These are phyloP conservation scores for Lepidium sativum DNA, from an alignment of 345 rosid species.

Conservation along the genomic window DNA sequence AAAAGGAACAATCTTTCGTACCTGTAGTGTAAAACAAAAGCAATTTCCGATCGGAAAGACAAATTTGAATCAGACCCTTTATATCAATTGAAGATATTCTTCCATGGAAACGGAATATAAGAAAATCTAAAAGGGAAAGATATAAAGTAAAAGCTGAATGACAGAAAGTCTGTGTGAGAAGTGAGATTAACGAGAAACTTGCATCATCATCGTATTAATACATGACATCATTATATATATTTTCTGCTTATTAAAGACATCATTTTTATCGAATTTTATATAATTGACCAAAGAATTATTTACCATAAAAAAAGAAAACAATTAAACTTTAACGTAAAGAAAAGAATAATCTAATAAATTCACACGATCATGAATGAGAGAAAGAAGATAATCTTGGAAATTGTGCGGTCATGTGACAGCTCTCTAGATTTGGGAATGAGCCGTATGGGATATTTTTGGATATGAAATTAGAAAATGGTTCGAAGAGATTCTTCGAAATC, in stretches of 20 bases:
- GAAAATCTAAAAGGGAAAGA: not conserved
- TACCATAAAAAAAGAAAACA: not conserved
- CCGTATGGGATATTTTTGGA: not conserved
- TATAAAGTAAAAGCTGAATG: not conserved
- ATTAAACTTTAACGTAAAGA: not conserved
- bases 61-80: not conserved
- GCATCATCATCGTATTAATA: not conserved
- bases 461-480: not conserved
- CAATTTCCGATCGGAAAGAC: not conserved
- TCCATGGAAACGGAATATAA: not conserved
- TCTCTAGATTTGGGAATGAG: constrained; percentile 5
- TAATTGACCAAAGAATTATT: not conserved
- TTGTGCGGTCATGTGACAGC: constrained; percentile 23
- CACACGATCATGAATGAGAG: not conserved
- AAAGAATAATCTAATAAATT: too few species aligned
- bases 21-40: not conserved
- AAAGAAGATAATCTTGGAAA: not conserved
- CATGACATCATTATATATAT: too few species aligned
- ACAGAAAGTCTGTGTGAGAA: not conserved
- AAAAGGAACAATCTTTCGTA: constrained; percentile 11
- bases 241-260: not conserved
- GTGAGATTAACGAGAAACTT: constrained; percentile 11
- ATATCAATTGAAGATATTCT: not conserved
- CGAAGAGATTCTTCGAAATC: not conserved
- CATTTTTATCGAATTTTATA: not conserved